Base-by-base conservation (phyloP, 2,329 filamentous ascomycete genomes). In the Fusarium luffae region DNA sequence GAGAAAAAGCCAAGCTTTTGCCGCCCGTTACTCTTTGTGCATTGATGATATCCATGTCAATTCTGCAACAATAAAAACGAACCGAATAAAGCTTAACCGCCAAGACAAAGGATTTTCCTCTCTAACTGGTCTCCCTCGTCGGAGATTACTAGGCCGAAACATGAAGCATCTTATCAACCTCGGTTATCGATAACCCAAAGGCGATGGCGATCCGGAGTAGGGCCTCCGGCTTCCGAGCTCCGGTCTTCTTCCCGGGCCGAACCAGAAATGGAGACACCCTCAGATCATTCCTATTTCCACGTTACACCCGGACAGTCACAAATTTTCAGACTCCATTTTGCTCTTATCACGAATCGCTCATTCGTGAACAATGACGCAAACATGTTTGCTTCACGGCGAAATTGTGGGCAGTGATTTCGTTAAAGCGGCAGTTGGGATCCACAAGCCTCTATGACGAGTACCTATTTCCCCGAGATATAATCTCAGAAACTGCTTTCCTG, bases 291-390 rank as follows among this genome's bases (percentile, higher is more conserved):
- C 25, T 44, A 66, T 66, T 49, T 16, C 63, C 62, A 49, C 10
- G 13, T 34, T 61, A 61, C 43, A 7, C 4, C 47, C 63, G 54
- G 25, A 54, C 25, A n/a, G 21, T 43, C 28, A n/a, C 2, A 2
- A 7, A 12, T 14, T 40, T 51, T 37, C 23, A 28, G 61, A 60
- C 62, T 66, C 62, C 63, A 54, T 61, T 49, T 46, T 41, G 25
- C 28, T 30, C 48, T 66, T 66, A 66, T 66, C 61, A 54, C 43
- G 14, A 66, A 16, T 27, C 13, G 43, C 18, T 46, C n/a, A 66
- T 66, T 66, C 48, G 62, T 34, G 28, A 51, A n/a, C 19, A 14
- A 40, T 46, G 54, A 32, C 49, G 41, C 49, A 46, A 9, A 25
- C 1, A 19, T 52, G 34, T 14, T 27, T 14, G 9, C 12, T 25